Evolutionary conservation across 352 stramenopile species (phyloP).

Genomic region (Phytophthora constricta): DNA sequence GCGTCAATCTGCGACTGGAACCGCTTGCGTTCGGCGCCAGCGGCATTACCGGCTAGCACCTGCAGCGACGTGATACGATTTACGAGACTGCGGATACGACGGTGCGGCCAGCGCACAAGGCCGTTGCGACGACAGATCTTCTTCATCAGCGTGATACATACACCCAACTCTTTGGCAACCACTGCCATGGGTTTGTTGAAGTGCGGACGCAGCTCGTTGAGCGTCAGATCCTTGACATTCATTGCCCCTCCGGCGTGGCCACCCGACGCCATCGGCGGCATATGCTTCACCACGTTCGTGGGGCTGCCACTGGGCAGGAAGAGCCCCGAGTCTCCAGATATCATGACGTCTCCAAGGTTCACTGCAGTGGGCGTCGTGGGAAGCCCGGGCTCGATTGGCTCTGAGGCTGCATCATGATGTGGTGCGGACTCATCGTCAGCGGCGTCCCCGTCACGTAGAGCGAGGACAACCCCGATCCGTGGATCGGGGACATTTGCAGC

Average conservation of each 20-base stretch:
- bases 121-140: constrained; percentile 88
- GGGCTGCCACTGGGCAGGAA: constrained; percentile 49
- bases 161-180: constrained; percentile 81
- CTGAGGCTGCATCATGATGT: constrained; percentile 39
- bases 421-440: constrained; percentile 39
- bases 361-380: constrained; percentile 33
- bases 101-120: constrained; percentile 82
- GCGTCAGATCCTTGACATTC: constrained; percentile 79
- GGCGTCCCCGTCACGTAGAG: constrained; percentile 43
- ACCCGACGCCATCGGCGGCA: constrained; percentile 44
- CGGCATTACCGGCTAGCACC: constrained; percentile 59
- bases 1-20: constrained; percentile 68
- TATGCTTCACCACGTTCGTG: constrained; percentile 46
- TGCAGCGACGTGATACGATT: constrained; percentile 85
- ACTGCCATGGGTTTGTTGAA: constrained; percentile 89
- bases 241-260: constrained; percentile 43
- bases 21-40: constrained; percentile 59
- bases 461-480: constrained; percentile 30
- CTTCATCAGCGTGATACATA: constrained; percentile 90
- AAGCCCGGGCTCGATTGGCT: constrained; percentile 25
- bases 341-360: constrained; percentile 57
- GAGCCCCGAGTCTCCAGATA: constrained; percentile 45
- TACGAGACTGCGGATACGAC: constrained; percentile 80
- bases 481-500: constrained; percentile 37
- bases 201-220: constrained; percentile 82